These are phyloP conservation scores for Aspergillus heteromorphus DNA, from an alignment of 495 filamentous ascomycete genomes.

Conservation along the genomic window DNA sequence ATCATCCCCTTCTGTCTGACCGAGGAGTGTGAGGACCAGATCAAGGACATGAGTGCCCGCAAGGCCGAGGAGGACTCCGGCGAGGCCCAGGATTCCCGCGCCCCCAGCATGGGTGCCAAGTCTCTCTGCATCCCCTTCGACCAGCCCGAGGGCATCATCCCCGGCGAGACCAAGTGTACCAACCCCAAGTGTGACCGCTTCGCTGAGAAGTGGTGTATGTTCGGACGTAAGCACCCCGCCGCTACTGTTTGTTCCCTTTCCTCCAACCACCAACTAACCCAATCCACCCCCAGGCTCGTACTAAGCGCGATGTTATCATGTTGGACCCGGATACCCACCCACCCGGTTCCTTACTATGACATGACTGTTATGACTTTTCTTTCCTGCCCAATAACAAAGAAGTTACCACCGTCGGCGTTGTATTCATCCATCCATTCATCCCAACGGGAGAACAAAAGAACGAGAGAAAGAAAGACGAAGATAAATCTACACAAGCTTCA, in stretches of 20 bases:
- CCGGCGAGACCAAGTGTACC: constrained; percentile 80
- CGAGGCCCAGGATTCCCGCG: constrained; percentile 67
- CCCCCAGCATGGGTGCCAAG: constrained; percentile 96
- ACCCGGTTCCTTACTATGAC: constrained; percentile 11
- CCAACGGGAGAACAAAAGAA: too few species aligned
- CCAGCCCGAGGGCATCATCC: constrained; percentile 73
- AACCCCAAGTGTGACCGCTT: constrained; percentile 72
- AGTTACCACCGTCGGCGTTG: not conserved
- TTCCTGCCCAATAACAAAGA: constrained; percentile 2
- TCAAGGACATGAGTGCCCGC: constrained; percentile 83
- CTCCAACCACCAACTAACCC: constrained; percentile 5
- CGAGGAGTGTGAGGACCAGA: constrained; percentile 82
- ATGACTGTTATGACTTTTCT: constrained; percentile 15
- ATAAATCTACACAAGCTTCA: not conserved
- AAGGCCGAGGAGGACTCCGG: constrained; percentile 61
- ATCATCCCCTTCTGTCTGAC: constrained; percentile 80
- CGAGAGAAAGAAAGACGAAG: too few species aligned
- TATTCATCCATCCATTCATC: too few species aligned
- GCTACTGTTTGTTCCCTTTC: not conserved
- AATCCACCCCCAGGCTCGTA: constrained; percentile 25
- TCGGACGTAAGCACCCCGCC: constrained; percentile 53
- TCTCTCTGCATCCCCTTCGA: constrained; percentile 96
- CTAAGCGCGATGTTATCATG: constrained; percentile 21
- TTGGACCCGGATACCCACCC: constrained; percentile 1
- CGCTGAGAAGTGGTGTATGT: constrained; percentile 82